Evolutionary conservation across 768 basidiomycete species (phyloP), one percentile per base, ranked within the genome.

Genomic region (Mycena rosella): DNA sequence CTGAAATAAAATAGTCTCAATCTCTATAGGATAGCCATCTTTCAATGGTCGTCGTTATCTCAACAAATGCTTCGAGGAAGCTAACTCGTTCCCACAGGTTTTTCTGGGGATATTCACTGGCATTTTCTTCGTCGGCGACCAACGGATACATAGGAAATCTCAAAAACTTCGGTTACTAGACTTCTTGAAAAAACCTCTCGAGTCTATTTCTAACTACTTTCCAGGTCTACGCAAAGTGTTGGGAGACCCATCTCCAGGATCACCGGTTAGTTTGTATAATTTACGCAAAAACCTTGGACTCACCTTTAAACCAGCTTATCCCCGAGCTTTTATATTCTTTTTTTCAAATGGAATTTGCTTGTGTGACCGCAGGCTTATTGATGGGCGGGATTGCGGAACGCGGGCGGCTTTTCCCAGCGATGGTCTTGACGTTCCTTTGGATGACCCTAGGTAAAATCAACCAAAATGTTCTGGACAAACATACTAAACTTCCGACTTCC

Each of bases 331-430:
- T 96, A 32, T 96, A 93, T 82, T 89, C 88, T 72, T 91, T 95
- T 79, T 96, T 93, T 82, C 92, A 94, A 76, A 91, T 93, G 90
- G 92, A 93, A 79, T 95, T 93, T 75, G 92, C 89, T 24, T 91
- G 90, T 61, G 92, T 95, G 20, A 95, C 93, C 1, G 90, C 91
- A 18, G 90, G 83, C 15, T 93, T 94, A 55, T 77, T 94, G 29
- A 83, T 92, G 85, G 92, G 92, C 48, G 91, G 92, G 11, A 86
- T 94, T 55, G 95, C 95, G 7, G 96, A 96, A 36, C 92, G 95
- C 62, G 93, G 94, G 2, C 87, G 94, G 52, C 87, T 96, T 38
- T 82, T 94, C 7, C 95, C 95, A 0, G 88, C 91, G 13, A 89
- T 96, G 85, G 82, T 94, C 24, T 88, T 96, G 75, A 86, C 88